These are phyloP conservation scores for Sutorius eximius DNA, from an alignment of 1,284 basidiomycete genomes.

Conservation along the genomic window DNA sequence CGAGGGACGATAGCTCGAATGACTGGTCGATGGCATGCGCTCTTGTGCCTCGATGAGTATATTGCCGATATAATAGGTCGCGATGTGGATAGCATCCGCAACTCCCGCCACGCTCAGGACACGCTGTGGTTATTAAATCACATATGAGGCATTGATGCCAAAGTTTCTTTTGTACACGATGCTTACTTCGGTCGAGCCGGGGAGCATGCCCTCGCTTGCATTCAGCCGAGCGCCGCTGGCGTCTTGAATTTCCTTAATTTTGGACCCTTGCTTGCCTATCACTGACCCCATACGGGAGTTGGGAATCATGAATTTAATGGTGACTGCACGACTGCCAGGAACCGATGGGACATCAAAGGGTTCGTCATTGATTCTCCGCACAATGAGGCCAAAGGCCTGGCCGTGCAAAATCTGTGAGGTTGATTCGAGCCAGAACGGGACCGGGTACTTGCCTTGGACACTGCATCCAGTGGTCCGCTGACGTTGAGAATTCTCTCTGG, in stretches of 20 bases:
- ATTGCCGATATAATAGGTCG: slow-evolving; percentile 98
- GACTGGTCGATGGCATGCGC: slow-evolving; percentile 63
- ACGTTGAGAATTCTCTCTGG: slow-evolving; percentile 98
- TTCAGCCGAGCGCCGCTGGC: slow-evolving; percentile 95
- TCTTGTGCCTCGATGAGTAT: slow-evolving; percentile 96
- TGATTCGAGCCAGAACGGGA: slow-evolving; percentile 6
- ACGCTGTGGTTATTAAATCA: slow-evolving; percentile 52
- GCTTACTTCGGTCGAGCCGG: slow-evolving; percentile 93
- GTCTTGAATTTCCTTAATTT: slow-evolving; percentile 99
- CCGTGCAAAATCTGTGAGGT: slow-evolving; percentile 9
- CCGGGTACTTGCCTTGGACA: slow-evolving; percentile 78
- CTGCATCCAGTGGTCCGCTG: slow-evolving; percentile 95
- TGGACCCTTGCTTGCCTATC: slow-evolving; percentile 95
- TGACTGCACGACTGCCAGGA: slow-evolving; percentile 96
- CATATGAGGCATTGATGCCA: slow-evolving; percentile 10
- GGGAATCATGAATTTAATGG: slow-evolving; percentile 99
- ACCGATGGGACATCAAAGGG: slow-evolving; percentile 97
- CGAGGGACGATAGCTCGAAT: slow-evolving; percentile 59
- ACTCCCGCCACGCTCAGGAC: slow-evolving; percentile 97
- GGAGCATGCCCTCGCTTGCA: slow-evolving; percentile 97
- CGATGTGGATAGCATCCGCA: slow-evolving; percentile 99
- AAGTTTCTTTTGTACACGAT: slow-evolving; percentile 16
- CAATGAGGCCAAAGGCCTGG: slow-evolving; percentile 97
- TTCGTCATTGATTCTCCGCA: slow-evolving; percentile 98
- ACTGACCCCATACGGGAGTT: slow-evolving; percentile 99